A percentile compares a stretch with the other conserved stretches of the same genome.
phyloP scores from a whole-genome alignment of 306 rosid species.

The Glycyrrhiza uralensis region DNA sequence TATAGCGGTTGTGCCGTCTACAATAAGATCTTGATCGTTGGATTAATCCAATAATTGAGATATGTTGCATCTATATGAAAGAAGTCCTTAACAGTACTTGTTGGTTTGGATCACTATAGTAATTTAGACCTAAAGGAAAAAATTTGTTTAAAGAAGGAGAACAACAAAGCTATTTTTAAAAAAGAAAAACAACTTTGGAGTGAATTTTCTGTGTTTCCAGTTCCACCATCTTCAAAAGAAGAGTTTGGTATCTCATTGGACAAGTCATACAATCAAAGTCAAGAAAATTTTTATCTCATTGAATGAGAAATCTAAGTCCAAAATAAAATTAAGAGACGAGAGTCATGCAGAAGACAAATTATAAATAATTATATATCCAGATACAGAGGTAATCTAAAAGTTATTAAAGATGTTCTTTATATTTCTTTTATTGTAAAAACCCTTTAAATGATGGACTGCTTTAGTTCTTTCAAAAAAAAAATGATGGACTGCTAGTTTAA shows the following conservation, averaged over 20 bases:
- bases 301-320: background rate
- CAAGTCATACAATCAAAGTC: background rate
- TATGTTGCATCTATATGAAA: background rate
- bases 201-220: background rate
- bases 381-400: background rate
- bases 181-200: background rate
- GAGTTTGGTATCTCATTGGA: background rate
- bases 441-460: background rate
- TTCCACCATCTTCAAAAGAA: background rate
- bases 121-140: background rate
- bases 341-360: background rate
- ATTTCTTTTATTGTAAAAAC: too few relatives aligned
- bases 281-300: background rate
- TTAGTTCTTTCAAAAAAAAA: too few relatives aligned
- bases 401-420: background rate
- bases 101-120: background rate
- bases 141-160: background rate
- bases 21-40: too few relatives aligned
- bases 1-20: too few relatives aligned
- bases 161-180: background rate
- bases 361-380: background rate
- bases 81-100: too few relatives aligned
- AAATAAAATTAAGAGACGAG: background rate
- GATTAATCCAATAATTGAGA: too few relatives aligned
- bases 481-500: too few relatives aligned